Conservation (phyloP, 805 yeast species). For the Metschnikowia lochheadii region DNA sequence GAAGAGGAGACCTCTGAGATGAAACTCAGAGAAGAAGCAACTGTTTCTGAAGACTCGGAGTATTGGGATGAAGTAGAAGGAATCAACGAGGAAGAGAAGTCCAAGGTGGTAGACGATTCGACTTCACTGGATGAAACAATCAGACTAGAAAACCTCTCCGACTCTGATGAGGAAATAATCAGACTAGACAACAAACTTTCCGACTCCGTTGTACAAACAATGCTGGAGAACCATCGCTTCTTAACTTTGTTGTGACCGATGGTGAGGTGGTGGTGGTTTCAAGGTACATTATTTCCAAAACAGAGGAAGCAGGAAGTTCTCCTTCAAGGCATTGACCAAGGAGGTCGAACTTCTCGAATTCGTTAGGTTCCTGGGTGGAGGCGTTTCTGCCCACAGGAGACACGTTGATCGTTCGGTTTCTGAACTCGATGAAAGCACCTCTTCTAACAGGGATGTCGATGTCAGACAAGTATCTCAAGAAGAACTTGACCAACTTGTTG, state of each 20-base stretch:
- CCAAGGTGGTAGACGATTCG: not conserved
- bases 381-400: conserved; percentile 99
- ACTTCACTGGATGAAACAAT: not conserved
- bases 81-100: not conserved
- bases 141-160: not conserved
- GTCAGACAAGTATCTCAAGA: conserved; percentile 77
- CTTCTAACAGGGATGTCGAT: conserved; percentile 94
- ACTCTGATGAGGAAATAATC: not conserved
- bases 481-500: conserved; percentile 81
- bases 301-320: conserved; percentile 93
- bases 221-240: conserved; percentile 57
- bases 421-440: conserved; percentile 97
- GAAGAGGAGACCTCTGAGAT: not conserved
- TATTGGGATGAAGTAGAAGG: not conserved
- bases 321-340: conserved; percentile 81
- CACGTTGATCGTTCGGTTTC: conserved; percentile 98
- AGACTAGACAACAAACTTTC: not conserved
- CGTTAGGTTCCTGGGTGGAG: conserved; percentile 87
- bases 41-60: not conserved
- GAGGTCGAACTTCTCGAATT: conserved; percentile 81
- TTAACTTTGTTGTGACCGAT: conserved; percentile 94
- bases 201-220: not conserved
- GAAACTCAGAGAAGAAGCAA: not conserved
- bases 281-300: conserved; percentile 80
- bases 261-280: conserved; percentile 83